Evolutionary conservation across 306 rosid species (phyloP), one percentile per base, ranked within the genome.

Genomic region (Macrotyloma uniflorum): DNA sequence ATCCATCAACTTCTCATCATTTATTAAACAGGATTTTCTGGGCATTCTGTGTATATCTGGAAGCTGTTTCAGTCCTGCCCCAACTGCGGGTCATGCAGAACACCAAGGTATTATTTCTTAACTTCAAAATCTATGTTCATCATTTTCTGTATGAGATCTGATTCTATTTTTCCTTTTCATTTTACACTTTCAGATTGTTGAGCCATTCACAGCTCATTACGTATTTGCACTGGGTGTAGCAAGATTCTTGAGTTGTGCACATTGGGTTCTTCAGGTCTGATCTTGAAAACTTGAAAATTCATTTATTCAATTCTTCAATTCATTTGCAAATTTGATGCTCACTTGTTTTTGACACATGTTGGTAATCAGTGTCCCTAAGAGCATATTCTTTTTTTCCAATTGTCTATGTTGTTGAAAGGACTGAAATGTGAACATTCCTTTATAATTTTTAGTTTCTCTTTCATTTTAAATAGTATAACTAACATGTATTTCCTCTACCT

Each of bases 161-260:
- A 74, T 82, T 49, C 45, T 66, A 70, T 63, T 62, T 82, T 74
- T 79, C 45, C 8, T 19, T 59, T 54, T 79, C 19, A 12, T 74
- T 51, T 74, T 77, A 0, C 72, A 65, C 71, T 86, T 86, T 64
- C 98, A 95, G 99, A 95, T 95, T 70, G 99, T 95, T 55, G 99
- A 95, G 86, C 99, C 99, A 72, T 95, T 95, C 91, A 95, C 99
- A 47, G 99, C 99, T 47, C 99, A 95, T 83, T 95, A 95, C 20
- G 98, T 95, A 51, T 95, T 95, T 88, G 99, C 98, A 14, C 79
- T 95, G 72, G 99, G 99, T 2, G 90, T 95, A 5, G 99, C 99
- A 42, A 90, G 99, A 88, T 95, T 95, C 89, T 89, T 95, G 79
- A 95, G 98, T 93, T 95, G 99, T 86, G 99, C 99, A 53, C 99